These are phyloP conservation scores for Chaetomium tenue DNA, from an alignment of 495 filamentous ascomycete genomes.

Conservation along the genomic window DNA sequence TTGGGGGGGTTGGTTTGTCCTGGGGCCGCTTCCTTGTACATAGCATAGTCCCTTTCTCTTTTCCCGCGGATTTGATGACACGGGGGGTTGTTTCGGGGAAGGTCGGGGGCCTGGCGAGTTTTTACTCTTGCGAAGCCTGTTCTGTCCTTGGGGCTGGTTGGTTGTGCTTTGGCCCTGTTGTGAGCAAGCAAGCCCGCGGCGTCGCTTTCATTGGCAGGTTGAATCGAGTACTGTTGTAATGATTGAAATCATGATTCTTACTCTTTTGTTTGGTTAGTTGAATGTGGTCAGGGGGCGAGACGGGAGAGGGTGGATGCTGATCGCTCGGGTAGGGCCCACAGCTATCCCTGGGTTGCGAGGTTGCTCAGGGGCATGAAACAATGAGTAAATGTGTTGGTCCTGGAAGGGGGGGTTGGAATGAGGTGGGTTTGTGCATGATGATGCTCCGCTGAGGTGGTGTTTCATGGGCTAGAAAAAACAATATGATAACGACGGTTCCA, in stretches of 20 bases:
- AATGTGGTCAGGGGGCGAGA: neutral
- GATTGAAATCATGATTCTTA: neutral
- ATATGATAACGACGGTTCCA: neutral
- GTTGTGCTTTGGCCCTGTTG: neutral
- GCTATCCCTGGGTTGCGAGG: neutral
- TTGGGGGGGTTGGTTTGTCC: neutral
- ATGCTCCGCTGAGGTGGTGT: neutral
- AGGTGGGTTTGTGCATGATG: neutral
- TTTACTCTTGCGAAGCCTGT: neutral
- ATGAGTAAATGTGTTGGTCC: neutral
- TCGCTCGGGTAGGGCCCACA: neutral
- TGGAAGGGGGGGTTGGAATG: neutral
- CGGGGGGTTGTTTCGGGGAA: neutral
- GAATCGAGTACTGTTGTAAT: conserved; percentile 24
- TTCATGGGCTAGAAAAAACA: neutral
- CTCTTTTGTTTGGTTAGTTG: neutral
- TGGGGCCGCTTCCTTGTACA: neutral
- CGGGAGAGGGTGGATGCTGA: neutral
- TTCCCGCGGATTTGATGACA: neutral
- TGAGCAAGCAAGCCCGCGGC: neutral
- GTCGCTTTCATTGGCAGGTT: conserved; percentile 17
- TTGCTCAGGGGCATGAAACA: conserved; percentile 1
- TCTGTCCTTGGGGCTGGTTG: neutral
- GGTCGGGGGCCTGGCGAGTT: neutral
- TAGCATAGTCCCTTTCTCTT: neutral